Conservation (phyloP, 257 asterid genomes). For the Solanum clarkiae region DNA sequence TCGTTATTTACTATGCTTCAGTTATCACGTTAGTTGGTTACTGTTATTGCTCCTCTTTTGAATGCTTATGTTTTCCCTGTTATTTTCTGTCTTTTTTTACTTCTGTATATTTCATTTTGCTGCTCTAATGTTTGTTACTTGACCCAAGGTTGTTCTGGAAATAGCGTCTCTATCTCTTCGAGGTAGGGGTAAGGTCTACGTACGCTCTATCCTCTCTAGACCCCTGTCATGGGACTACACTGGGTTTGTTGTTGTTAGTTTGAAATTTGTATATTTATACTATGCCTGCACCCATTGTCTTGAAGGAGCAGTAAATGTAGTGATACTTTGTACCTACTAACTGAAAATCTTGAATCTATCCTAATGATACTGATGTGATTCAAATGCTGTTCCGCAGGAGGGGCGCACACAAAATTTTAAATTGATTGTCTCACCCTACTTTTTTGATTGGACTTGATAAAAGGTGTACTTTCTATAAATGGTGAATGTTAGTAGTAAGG, state of each 20-base stretch:
- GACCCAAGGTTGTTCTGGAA: no score
- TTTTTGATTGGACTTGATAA: not conserved
- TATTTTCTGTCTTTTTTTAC: not conserved
- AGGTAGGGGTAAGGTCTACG: not conserved
- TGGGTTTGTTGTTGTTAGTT: not conserved
- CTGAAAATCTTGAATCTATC: not conserved
- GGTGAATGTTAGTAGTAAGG: not conserved
- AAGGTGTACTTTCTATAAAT: not conserved
- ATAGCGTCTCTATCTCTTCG: not conserved
- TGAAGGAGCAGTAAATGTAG: not conserved
- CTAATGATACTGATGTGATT: not conserved
- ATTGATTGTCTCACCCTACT: not conserved
- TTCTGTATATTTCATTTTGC: not conserved
- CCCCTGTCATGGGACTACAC: not conserved
- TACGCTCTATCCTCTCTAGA: not conserved
- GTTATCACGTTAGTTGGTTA: not conserved
- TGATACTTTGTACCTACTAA: not conserved
- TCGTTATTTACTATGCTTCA: not conserved
- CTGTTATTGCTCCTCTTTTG: not conserved
- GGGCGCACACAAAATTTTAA: accelerated
- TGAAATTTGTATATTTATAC: not conserved
- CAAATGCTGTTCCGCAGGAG: not conserved
- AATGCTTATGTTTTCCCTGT: not conserved
- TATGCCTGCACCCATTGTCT: not conserved
- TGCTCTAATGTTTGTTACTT: not conserved